Evolutionary conservation across 2,329 filamentous ascomycete genomes (phyloP), one percentile per base, ranked within the genome.

Genomic region (Cyphellophora europaea): DNA sequence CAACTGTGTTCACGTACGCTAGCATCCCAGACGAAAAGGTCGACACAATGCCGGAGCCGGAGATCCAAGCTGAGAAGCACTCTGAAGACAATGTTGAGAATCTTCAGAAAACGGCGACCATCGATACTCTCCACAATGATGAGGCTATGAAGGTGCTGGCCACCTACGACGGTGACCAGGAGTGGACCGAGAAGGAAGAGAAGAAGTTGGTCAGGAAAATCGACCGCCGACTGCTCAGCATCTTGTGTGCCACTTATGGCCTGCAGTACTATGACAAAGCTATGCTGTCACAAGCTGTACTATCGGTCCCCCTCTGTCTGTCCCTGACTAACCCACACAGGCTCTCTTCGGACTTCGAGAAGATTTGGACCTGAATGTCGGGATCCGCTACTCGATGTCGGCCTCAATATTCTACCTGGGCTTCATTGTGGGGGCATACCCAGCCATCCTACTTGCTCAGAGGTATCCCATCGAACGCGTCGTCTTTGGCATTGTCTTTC

Each of bases 391-490:
- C 2, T 51, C 49, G 29, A 33, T 35, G 5, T 43, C 40, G 15
- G 45, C 35, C 19, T 40, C 37, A 8, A 39, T 43, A 21, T 40
- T 87, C 62, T 87, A 86, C 61, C 84, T 86, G 45, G 81, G 82
- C 23, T 82, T 82, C 77, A 66, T 87, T 2, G 74, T 71, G 1
- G 82, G 82, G 0, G 61, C 82, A 2, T 86, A 84, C 43, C 82
- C 80, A 2, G 77, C 84, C 70, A 78, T 77, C 0, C 82, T 80
- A 38, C 63, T 72, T 0, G 62, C 83, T 1, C 82, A 87, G 54
- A 70, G 72, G 14, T 82, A 82, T 59, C 65, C 74, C 39, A 66
- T 74, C 2, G 71, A 75, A n/a, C 66, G 69, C 29, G 71, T 81
- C 2, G 67, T 86, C 3, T 78, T 79, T 10, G 62, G 49, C 11